Conservation (phyloP, 2,329 filamentous ascomycete genomes). For the Chrysoporthe deuterocubensis region DNA sequence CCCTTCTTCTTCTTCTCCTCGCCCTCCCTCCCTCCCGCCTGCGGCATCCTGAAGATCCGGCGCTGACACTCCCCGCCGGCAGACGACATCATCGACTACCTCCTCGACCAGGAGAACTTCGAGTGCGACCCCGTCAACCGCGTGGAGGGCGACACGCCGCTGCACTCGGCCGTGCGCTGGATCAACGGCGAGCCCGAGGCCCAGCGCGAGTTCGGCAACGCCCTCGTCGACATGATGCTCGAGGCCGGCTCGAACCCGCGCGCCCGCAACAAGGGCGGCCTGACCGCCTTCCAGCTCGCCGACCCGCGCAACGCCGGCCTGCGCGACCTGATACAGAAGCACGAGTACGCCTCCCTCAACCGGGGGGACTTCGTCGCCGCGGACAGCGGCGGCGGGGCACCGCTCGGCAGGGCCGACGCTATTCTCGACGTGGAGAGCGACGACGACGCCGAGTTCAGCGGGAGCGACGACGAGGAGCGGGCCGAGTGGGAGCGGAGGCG, state of each 20-base stretch:
- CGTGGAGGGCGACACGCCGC: conserved; percentile 74
- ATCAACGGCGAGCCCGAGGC: conserved; percentile 69
- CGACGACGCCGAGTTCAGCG: conserved; percentile 65
- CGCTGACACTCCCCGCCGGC: background rate
- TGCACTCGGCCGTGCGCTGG: conserved; percentile 79
- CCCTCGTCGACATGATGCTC: conserved; percentile 78
- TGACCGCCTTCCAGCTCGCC: conserved; percentile 72
- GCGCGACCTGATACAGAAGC: conserved; percentile 66
- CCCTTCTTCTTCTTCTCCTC: background rate
- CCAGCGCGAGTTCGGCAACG: conserved; percentile 67
- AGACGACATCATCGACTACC: conserved; percentile 81
- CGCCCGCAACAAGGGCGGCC: conserved; percentile 70
- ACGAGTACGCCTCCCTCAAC: conserved; percentile 68
- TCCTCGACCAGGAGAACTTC: conserved; percentile 82
- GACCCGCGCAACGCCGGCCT: conserved; percentile 71
- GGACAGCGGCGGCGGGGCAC: conserved; percentile 31
- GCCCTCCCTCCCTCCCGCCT: background rate
- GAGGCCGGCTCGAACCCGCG: conserved; percentile 71
- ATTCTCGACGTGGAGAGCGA: conserved; percentile 47
- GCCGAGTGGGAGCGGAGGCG: conserved; percentile 63
- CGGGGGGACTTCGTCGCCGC: conserved; percentile 59
- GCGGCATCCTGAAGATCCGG: background rate
- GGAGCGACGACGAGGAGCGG: conserved; percentile 67
- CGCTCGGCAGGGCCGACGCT: conserved; percentile 32
- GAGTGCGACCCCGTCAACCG: conserved; percentile 81